Conservation (phyloP, 441 rosid species). For the Adansonia gregorii region DNA sequence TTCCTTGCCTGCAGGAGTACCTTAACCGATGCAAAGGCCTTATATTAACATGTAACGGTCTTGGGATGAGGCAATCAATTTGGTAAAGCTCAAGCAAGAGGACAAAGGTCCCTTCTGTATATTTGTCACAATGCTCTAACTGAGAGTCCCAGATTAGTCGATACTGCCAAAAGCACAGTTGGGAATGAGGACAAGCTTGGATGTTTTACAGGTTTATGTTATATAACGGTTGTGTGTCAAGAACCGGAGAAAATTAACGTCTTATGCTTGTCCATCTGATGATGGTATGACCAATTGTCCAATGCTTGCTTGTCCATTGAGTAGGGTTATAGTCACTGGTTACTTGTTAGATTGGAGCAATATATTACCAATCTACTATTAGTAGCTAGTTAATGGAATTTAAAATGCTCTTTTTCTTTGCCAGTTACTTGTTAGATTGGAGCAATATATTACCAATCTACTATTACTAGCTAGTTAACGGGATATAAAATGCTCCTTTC, state of each 20-base stretch:
- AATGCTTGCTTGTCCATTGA: not conserved
- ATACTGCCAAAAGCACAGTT: not conserved
- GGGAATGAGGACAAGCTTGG: not conserved
- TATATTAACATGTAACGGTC: conserved; percentile 90
- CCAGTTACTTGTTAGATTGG: not conserved
- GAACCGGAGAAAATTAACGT: not conserved
- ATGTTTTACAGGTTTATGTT: conserved; percentile 12
- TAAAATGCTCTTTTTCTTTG: not conserved
- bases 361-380: not conserved
- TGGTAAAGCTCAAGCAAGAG: conserved; percentile 43
- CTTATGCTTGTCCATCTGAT: not conserved
- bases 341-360: not conserved
- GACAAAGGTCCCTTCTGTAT: conserved; percentile 8
- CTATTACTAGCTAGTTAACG: not conserved
- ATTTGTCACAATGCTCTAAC: conserved; percentile 18
- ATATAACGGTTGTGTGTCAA: not conserved
- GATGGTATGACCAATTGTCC: not conserved
- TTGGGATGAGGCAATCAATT: conserved; percentile 77
- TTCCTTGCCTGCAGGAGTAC: conserved; percentile 64
- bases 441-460: not conserved
- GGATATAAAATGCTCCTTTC: not conserved
- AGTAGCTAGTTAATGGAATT: not conserved
- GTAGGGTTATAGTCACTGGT: conserved; percentile 1
- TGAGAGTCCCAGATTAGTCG: not conserved
- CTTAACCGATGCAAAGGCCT: conserved; percentile 85